Evolutionary conservation across 345 rosid genomes (phyloP).

Genomic region (Pistacia vera): DNA sequence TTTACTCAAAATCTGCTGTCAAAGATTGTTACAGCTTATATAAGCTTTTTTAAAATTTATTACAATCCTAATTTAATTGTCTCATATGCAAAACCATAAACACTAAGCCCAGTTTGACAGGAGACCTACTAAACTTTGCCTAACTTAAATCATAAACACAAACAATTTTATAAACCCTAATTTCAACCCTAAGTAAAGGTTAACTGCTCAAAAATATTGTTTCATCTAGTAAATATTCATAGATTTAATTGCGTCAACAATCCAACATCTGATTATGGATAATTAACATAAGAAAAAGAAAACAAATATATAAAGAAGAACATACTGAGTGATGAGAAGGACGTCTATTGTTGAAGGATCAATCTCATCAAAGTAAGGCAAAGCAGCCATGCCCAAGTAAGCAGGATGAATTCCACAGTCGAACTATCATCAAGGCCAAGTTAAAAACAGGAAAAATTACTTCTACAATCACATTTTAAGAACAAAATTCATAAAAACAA

Average conservation of each 20-base stretch:
- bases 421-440: slow-evolving; percentile 45
- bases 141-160: not conserved
- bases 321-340: slow-evolving; percentile 90
- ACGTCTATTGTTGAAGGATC: slow-evolving; percentile 90
- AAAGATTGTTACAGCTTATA: not conserved
- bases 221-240: not conserved
- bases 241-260: not conserved
- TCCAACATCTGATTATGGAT: not conserved
- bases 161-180: not conserved
- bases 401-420: slow-evolving; percentile 96
- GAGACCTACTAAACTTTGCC: not conserved
- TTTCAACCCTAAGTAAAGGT: not conserved
- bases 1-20: not conserved
- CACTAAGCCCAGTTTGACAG: not conserved
- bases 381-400: slow-evolving; percentile 90
- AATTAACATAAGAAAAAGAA: not conserved
- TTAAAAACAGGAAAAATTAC: not conserved
- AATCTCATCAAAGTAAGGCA: slow-evolving; percentile 94
- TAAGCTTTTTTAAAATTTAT: not conserved
- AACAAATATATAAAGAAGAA: not conserved
- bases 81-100: not conserved
- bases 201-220: not conserved
- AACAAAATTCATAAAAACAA: not conserved
- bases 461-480: not conserved
- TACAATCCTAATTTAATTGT: not conserved